Evolutionary conservation across 2,329 filamentous ascomycete species (phyloP), one percentile per base, ranked within the genome.

Genomic region (Pseudogymnoascus sp.): DNA sequence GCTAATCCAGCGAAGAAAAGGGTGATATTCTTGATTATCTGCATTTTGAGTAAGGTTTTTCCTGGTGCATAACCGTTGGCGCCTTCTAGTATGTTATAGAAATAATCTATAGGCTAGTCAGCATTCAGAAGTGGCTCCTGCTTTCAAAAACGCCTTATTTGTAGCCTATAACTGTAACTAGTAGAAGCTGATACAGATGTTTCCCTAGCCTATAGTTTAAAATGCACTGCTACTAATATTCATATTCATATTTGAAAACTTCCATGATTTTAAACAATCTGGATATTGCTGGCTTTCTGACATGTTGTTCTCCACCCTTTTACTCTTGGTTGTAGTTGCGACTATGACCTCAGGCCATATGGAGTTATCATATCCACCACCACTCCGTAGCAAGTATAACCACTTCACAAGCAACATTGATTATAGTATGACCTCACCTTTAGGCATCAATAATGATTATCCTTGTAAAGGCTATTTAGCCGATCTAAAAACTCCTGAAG

Each of bases 401-500:
- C 47, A 62, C 35, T 47, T 60, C 15, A 31, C 24, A 21, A 24
- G 40, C 26, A 57, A 58, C 8, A 58, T 66, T 39, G 63, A 65
- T 47, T 65, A 67, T 47, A 54, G 59, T 17, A 62, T 64, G 41
- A 65, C 62, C 7, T 58, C 36, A 11, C 64, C 64, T n/a, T 61
- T 67, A 21, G 58, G 39, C 15, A 58, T 24, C 8, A 36, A 41
- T 33, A 17, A 15, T n/a, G 40, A 64, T 21, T 68, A 68, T 37
- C 68, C 67, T 10, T 70, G 68, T 59, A 66, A 67, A 61, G 65
- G 65, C 9, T 54, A 61, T 26, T 59, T 44, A 11, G 6, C 31
- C 21, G 13, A 29, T 11, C 36, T 62, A 15, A 17, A 29, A 24
- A 61, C 63, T 71, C 31, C 76, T 77, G 15, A 76, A 76, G 74